Evolutionary conservation across 257 asterid species (phyloP).

Genomic region (Lithospermum erythrorhizon): DNA sequence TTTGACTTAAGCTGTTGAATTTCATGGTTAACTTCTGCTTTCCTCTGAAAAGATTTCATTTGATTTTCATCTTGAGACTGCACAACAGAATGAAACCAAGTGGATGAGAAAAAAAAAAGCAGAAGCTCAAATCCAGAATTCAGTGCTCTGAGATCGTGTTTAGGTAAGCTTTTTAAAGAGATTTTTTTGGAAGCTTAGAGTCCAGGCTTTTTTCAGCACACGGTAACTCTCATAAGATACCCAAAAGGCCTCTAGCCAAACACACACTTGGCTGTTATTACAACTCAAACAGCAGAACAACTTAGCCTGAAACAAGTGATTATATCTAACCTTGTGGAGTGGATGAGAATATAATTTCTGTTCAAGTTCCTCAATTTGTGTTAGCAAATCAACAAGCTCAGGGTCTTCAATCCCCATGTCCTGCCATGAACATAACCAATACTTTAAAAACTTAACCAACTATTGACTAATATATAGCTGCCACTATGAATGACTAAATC

Average conservation of each 20-base stretch:
- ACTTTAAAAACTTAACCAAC: too few species aligned
- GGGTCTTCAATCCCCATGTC: slow-evolving; percentile 86
- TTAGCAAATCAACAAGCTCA: slow-evolving; percentile 61
- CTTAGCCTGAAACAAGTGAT: slow-evolving; percentile 1
- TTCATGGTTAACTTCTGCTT: slow-evolving; percentile 93
- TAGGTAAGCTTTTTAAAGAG: too few species aligned
- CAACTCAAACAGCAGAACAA: neutral
- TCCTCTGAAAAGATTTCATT: slow-evolving; percentile 68
- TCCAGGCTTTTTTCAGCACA: too few species aligned
- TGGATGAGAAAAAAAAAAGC: slow-evolving; percentile 2
- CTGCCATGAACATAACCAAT: slow-evolving; percentile 20
- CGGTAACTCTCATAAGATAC: too few species aligned
- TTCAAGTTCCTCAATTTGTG: slow-evolving; percentile 76
- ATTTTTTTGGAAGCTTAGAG: too few species aligned
- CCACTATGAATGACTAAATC: too few species aligned
- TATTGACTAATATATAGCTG: too few species aligned
- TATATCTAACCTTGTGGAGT: slow-evolving; percentile 51
- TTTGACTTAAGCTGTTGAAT: slow-evolving; percentile 84
- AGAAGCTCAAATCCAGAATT: slow-evolving; percentile 1
- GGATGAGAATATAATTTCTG: slow-evolving; percentile 70
- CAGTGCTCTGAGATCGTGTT: too few species aligned
- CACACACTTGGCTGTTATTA: neutral
- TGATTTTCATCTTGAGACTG: slow-evolving; percentile 88
- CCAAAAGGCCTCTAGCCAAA: too few species aligned
- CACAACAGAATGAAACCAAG: slow-evolving; percentile 11